Conservation (phyloP, 169 alveolate species). For the Cryptosporidium muris region DNA sequence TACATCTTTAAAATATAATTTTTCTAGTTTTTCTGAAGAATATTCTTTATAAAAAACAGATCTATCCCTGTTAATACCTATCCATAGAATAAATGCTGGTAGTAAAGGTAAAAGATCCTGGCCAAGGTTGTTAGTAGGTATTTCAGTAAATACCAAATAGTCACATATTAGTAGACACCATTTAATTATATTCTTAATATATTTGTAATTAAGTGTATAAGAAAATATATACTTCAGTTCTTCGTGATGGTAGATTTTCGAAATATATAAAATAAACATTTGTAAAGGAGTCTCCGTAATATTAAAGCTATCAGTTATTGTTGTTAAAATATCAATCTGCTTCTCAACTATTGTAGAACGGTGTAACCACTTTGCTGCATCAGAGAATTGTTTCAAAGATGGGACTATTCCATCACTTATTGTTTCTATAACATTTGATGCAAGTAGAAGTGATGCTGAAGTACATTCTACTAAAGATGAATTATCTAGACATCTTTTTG, state of each 20-base stretch:
- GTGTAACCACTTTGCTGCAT: slow-evolving; percentile 64
- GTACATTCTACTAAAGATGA: slow-evolving; percentile 28
- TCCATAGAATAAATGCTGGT: slow-evolving; percentile 48
- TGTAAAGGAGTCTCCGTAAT: slow-evolving; percentile 30
- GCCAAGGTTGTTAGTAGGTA: slow-evolving; percentile 37
- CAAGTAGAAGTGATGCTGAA: slow-evolving; percentile 55
- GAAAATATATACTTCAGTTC: slow-evolving; percentile 16
- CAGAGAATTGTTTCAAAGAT: slow-evolving; percentile 47
- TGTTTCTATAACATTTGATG: slow-evolving; percentile 43
- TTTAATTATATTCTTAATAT: slow-evolving; percentile 10
- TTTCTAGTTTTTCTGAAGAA: background rate
- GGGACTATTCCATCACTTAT: slow-evolving; percentile 59
- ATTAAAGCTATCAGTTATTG: slow-evolving; percentile 9
- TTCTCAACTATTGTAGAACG: slow-evolving; percentile 9
- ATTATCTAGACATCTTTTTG: background rate
- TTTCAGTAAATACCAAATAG: slow-evolving; percentile 7
- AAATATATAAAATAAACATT: slow-evolving; percentile 14
- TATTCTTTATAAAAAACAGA: no score
- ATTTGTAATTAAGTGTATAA: background rate
- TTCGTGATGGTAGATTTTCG: slow-evolving; percentile 32
- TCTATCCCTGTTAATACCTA: background rate
- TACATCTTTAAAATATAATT: slow-evolving; percentile 20
- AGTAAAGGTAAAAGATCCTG: slow-evolving; percentile 14
- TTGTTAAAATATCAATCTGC: slow-evolving; percentile 37
- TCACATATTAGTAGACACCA: slow-evolving; percentile 33